Conservation (phyloP, 495 filamentous ascomycete genomes). For the Trichocladium uniseriatum region DNA sequence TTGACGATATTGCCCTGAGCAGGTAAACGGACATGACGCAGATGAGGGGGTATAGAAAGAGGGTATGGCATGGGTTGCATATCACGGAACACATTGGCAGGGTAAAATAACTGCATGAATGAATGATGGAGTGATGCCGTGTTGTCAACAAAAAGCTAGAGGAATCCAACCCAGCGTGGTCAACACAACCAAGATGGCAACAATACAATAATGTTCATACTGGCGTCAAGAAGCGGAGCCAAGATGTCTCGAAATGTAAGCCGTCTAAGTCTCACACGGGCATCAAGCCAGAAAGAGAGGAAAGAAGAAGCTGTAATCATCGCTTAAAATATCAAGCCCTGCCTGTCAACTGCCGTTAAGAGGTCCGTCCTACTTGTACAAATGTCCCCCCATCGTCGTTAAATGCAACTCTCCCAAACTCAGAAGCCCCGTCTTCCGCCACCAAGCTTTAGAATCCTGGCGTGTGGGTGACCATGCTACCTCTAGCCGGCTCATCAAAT, state of each 20-base stretch:
- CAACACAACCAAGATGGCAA: not conserved
- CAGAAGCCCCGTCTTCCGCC: not conserved
- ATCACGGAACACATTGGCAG: not conserved
- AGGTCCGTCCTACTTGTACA: no score
- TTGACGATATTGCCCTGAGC: slow-evolving; percentile 77
- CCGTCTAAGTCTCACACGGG: no score
- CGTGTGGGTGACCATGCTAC: no score
- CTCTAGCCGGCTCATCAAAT: no score
- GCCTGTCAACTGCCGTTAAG: no score
- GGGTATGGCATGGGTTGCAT: not conserved
- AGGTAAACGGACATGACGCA: slow-evolving; percentile 19
- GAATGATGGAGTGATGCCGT: not conserved
- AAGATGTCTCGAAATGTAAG: no score
- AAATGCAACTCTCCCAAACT: not conserved
- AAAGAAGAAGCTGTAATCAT: not conserved
- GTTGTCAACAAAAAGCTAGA: not conserved
- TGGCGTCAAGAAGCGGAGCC: no score
- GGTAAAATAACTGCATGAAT: not conserved
- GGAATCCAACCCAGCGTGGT: not conserved
- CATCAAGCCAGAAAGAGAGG: not conserved
- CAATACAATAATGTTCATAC: no score
- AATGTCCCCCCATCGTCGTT: no score
- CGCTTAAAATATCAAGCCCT: not conserved
- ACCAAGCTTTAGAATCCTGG: no score
- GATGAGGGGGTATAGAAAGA: not conserved